phyloP scores from a whole-genome alignment of 1,284 basidiomycete species.

The Rhizoctonia solani region DNA sequence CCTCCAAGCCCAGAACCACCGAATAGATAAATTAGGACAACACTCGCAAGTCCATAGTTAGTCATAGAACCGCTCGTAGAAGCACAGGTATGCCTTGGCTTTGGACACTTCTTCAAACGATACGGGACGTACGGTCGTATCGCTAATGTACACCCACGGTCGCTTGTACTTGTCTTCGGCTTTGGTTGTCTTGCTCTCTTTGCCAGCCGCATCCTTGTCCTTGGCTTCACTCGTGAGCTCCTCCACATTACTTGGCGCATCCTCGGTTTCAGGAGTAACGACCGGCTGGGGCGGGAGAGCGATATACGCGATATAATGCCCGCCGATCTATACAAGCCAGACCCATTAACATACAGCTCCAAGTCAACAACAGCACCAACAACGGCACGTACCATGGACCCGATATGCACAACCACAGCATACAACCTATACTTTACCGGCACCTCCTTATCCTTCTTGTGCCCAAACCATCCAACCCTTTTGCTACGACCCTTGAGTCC shows the following conservation, averaged over 20 bases:
- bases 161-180: constrained; percentile 49
- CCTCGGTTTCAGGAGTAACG: constrained; percentile 36
- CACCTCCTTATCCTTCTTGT: constrained; percentile 51
- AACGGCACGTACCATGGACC: constrained; percentile 69
- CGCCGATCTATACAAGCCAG: constrained; percentile 60
- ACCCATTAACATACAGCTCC: background rate
- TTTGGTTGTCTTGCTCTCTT: constrained; percentile 5
- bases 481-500: constrained; percentile 47
- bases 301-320: constrained; percentile 82
- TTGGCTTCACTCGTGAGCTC: constrained; percentile 4
- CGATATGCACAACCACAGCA: constrained; percentile 89
- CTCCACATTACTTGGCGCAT: constrained; percentile 7
- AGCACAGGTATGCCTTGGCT: constrained; percentile 88
- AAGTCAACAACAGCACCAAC: background rate
- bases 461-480: constrained; percentile 40
- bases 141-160: constrained; percentile 90
- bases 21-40: constrained; percentile 11
- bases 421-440: constrained; percentile 71
- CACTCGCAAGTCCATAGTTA: constrained; percentile 4
- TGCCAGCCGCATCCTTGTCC: constrained; percentile 13
- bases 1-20: background rate
- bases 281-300: constrained; percentile 56
- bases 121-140: constrained; percentile 77
- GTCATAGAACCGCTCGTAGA: constrained; percentile 70
- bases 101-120: constrained; percentile 86